A percentile compares a stretch with the other conserved stretches of the same genome.
Conservation (phyloP, 2,329 filamentous ascomycete genomes). For the Pseudogymnoascus sp. region DNA sequence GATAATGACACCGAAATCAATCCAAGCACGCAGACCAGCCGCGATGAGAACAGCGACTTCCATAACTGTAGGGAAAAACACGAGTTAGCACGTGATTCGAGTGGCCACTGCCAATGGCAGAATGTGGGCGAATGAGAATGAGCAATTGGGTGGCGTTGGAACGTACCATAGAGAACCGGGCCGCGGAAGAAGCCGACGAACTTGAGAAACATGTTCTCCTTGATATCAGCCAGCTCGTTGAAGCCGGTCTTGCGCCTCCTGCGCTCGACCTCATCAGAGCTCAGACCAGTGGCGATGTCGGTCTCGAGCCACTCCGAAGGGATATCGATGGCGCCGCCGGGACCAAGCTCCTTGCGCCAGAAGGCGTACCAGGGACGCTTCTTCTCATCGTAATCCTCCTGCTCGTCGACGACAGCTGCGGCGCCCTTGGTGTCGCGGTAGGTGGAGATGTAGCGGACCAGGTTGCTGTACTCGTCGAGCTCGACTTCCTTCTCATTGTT, state of each 20-base stretch:
- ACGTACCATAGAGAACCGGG: constrained; percentile 67
- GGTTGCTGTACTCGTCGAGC: constrained; percentile 53
- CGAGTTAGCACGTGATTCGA: background rate
- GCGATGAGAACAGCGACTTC: constrained; percentile 66
- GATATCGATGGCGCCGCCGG: constrained; percentile 30
- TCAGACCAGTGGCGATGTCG: constrained; percentile 57
- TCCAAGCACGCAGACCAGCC: constrained; percentile 66
- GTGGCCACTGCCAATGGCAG: background rate
- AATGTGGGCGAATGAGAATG: background rate
- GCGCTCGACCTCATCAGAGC: constrained; percentile 47
- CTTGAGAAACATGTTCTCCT: constrained; percentile 66
- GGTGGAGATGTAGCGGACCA: constrained; percentile 59
- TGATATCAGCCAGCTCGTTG: constrained; percentile 66
- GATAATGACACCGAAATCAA: constrained; percentile 70
- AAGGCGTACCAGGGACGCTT: constrained; percentile 52
- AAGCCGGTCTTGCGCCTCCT: constrained; percentile 58
- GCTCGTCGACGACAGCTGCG: constrained; percentile 35
- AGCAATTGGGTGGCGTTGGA: constrained; percentile 4
- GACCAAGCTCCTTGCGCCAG: constrained; percentile 35
- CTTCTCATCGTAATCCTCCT: constrained; percentile 32
- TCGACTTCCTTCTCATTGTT: constrained; percentile 19
- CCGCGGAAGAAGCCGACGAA: constrained; percentile 69
- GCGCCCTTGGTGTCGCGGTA: constrained; percentile 51
- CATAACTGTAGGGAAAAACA: constrained; percentile 48
- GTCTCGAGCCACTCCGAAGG: constrained; percentile 63